These are phyloP conservation scores for Podosphaera leucotricha DNA, from an alignment of 2,329 filamentous ascomycete genomes.

Conservation along the genomic window DNA sequence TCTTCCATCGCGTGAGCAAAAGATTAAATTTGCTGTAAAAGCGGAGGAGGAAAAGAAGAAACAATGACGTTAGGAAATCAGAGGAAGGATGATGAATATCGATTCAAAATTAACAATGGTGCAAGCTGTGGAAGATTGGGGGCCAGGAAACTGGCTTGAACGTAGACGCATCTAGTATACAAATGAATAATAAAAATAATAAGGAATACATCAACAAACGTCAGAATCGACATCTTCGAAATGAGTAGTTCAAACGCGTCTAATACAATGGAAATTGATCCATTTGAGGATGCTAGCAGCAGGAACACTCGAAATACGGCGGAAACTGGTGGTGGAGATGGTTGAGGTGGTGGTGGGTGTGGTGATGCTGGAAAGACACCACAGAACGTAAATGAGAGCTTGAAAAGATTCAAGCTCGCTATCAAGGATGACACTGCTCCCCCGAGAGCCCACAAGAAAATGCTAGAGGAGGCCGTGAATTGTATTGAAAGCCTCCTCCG, in stretches of 20 bases:
- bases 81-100: too few relatives aligned
- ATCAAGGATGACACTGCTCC: neutral
- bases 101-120: too few relatives aligned
- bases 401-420: neutral
- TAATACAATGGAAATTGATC: neutral
- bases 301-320: neutral
- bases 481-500: neutral
- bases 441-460: neutral
- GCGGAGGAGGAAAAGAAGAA: too few relatives aligned
- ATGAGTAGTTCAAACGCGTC: slow-evolving; percentile 1
- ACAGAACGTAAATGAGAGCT: neutral
- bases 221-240: slow-evolving; percentile 27
- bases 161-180: too few relatives aligned
- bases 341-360: neutral
- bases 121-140: too few relatives aligned
- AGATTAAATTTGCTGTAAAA: too few relatives aligned
- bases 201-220: slow-evolving; percentile 18
- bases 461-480: neutral
- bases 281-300: neutral
- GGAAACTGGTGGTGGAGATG: neutral
- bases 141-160: too few relatives aligned
- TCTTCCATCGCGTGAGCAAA: too few relatives aligned
- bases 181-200: too few relatives aligned
- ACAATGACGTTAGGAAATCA: too few relatives aligned
- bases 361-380: neutral